Percentiles rank a stretch among this genome's conserved stretches.
These are phyloP conservation scores for Antarctomyces pellizariae DNA, from an alignment of 495 filamentous ascomycete genomes.

Conservation along the genomic window DNA sequence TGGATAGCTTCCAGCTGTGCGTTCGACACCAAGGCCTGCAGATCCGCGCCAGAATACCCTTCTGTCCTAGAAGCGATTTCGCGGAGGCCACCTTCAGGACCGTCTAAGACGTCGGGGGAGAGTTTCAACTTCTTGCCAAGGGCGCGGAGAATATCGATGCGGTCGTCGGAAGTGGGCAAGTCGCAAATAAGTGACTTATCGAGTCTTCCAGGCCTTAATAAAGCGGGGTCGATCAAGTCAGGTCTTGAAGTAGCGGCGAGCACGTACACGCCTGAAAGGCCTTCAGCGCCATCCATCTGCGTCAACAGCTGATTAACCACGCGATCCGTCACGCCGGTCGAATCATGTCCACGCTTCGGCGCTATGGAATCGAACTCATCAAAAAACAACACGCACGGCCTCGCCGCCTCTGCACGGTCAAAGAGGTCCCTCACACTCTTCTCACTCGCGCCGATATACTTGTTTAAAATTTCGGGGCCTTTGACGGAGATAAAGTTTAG, in stretches of 20 bases:
- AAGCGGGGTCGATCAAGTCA: slow-evolving; percentile 82
- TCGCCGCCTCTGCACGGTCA: slow-evolving; percentile 69
- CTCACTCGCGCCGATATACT: slow-evolving; percentile 91
- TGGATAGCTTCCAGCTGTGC: slow-evolving; percentile 95
- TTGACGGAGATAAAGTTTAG: slow-evolving; percentile 97
- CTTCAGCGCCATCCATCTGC: slow-evolving; percentile 97
- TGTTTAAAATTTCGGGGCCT: slow-evolving; percentile 93
- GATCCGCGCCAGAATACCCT: slow-evolving; percentile 85
- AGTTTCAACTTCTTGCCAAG: slow-evolving; percentile 59
- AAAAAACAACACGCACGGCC: slow-evolving; percentile 87
- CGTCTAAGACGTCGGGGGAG: slow-evolving; percentile 29
- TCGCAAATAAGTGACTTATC: slow-evolving; percentile 85
- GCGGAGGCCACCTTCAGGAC: slow-evolving; percentile 19
- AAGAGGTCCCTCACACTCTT: slow-evolving; percentile 90
- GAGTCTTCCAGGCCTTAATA: slow-evolving; percentile 68
- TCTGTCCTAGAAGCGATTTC: slow-evolving; percentile 60
- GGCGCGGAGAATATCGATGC: slow-evolving; percentile 67
- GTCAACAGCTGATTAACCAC: slow-evolving; percentile 95
- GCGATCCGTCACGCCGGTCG: slow-evolving; percentile 89
- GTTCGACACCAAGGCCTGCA: slow-evolving; percentile 88
- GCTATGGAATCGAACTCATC: slow-evolving; percentile 97
- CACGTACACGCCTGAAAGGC: slow-evolving; percentile 82
- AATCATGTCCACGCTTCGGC: slow-evolving; percentile 89
- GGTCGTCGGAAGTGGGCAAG: slow-evolving; percentile 53
- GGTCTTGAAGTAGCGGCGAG: slow-evolving; percentile 79